Conservation (phyloP, 805 yeast species). For the Cyberlindnera misumaiensis region DNA sequence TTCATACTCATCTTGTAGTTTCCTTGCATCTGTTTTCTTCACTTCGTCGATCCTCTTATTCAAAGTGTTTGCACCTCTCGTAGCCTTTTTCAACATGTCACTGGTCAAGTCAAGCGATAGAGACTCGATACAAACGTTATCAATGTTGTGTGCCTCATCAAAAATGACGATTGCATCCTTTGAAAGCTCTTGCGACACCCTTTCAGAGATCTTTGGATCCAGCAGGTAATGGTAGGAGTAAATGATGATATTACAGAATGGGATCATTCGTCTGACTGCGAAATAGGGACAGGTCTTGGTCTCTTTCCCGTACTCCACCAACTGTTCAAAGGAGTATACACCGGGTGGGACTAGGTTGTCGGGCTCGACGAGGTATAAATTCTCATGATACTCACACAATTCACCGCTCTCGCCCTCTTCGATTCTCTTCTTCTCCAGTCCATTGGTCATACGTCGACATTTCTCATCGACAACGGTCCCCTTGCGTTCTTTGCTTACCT, state of each 20-base stretch:
- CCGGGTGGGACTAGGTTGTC: constrained; percentile 87
- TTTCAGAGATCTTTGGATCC: constrained; percentile 95
- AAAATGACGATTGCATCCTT: constrained; percentile 91
- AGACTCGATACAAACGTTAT: constrained; percentile 97
- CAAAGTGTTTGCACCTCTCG: constrained; percentile 77
- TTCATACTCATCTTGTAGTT: constrained; percentile 85
- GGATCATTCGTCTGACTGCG: constrained; percentile 96
- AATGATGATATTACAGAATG: constrained; percentile 87
- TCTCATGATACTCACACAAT: constrained; percentile 87
- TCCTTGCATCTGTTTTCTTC: constrained; percentile 73
- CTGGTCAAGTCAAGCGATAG: constrained; percentile 87
- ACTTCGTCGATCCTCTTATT: constrained; percentile 81
- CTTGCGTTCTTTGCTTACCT: constrained; percentile 77
- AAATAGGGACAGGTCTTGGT: constrained; percentile 92
- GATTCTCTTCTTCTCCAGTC: constrained; percentile 65
- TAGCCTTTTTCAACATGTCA: constrained; percentile 78
- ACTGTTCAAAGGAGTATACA: constrained; percentile 86
- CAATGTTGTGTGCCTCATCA: constrained; percentile 98
- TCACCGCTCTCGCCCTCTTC: constrained; percentile 41
- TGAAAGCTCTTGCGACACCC: constrained; percentile 88
- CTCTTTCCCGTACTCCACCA: constrained; percentile 68
- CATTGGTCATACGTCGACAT: constrained; percentile 92
- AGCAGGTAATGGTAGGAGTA: constrained; percentile 93
- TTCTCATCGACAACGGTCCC: constrained; percentile 94
- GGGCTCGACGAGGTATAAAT: constrained; percentile 78